phyloP scores from a whole-genome alignment of 345 rosid species.

The Boechera retrofracta region DNA sequence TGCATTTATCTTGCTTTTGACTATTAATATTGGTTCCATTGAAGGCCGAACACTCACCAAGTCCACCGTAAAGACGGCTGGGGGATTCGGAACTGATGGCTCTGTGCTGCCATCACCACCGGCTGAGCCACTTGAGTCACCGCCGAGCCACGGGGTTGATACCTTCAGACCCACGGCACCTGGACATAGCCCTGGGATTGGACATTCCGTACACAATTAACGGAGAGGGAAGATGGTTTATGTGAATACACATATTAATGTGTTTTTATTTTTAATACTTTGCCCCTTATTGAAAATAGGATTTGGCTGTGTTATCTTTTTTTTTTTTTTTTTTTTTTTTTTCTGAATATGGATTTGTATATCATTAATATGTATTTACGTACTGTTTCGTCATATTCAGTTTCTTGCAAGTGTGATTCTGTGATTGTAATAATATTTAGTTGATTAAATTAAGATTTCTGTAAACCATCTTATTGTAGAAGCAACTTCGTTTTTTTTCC shows the following conservation, averaged over 20 bases:
- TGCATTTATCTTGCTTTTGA: conserved; percentile 38
- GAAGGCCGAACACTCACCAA: conserved; percentile 32
- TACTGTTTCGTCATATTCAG: conserved; percentile 29
- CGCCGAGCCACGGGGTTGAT: conserved; percentile 30
- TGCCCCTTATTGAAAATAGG: conserved; percentile 17
- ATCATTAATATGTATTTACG: not conserved
- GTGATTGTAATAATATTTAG: conserved; percentile 17
- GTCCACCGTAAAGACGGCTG: conserved; percentile 7
- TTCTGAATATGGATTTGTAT: conserved; percentile 29
- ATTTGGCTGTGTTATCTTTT: not conserved
- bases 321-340: not conserved
- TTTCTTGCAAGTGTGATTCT: conserved; percentile 14
- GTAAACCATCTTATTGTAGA: not conserved
- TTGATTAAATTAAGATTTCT: not conserved
- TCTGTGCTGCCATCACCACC: conserved; percentile 10
- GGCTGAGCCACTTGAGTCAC: conserved; percentile 18
- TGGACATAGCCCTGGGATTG: conserved; percentile 66
- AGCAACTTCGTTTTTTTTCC: not conserved
- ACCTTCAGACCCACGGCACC: conserved; percentile 57
- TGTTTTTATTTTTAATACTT: not conserved
- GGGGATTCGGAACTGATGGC: conserved; percentile 9
- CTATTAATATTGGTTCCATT: conserved; percentile 19
- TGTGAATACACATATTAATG: not conserved
- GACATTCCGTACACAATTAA: conserved; percentile 49
- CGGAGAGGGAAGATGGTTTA: conserved; percentile 11